These are phyloP conservation scores for Uncinocarpus reesii DNA, from an alignment of 2,329 filamentous ascomycete species.

Conservation along the genomic window DNA sequence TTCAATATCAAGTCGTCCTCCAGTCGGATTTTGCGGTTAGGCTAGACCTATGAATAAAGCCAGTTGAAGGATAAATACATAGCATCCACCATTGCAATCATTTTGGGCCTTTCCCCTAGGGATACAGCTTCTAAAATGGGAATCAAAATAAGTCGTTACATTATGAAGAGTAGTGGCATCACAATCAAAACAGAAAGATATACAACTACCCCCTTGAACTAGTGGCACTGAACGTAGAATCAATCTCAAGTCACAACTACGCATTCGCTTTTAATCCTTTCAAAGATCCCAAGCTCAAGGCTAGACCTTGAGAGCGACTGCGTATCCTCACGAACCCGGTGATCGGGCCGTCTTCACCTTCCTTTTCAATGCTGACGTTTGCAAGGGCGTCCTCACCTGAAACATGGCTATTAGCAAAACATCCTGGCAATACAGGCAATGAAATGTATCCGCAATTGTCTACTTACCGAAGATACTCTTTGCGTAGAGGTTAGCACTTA, in stretches of 20 bases:
- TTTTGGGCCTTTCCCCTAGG: too few species aligned
- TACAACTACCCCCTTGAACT: conserved; percentile 7
- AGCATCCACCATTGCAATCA: too few species aligned
- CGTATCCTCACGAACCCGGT: conserved; percentile 97
- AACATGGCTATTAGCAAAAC: conserved; percentile 10
- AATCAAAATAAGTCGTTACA: conserved; percentile 2
- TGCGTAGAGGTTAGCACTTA: conserved; percentile 94
- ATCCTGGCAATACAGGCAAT: conserved; percentile 13
- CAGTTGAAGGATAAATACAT: not conserved
- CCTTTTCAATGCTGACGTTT: conserved; percentile 95
- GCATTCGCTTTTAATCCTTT: conserved; percentile 76
- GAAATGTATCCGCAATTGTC: not conserved
- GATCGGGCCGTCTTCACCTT: conserved; percentile 87
- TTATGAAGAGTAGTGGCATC: conserved; percentile 2
- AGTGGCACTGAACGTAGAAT: conserved; percentile 4
- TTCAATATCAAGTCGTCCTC: too few species aligned
- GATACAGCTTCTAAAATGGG: not conserved
- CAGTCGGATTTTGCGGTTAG: too few species aligned
- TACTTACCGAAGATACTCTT: conserved; percentile 93
- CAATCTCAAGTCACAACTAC: conserved; percentile 20
- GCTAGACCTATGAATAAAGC: too few species aligned
- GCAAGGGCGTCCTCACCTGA: conserved; percentile 94
- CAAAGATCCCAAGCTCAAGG: conserved; percentile 81
- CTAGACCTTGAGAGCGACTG: conserved; percentile 89
- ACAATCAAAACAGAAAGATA: conserved; percentile 6